Evolutionary conservation across 176 grass and related monocot species (phyloP).

Genomic region (Zizania latifolia): DNA sequence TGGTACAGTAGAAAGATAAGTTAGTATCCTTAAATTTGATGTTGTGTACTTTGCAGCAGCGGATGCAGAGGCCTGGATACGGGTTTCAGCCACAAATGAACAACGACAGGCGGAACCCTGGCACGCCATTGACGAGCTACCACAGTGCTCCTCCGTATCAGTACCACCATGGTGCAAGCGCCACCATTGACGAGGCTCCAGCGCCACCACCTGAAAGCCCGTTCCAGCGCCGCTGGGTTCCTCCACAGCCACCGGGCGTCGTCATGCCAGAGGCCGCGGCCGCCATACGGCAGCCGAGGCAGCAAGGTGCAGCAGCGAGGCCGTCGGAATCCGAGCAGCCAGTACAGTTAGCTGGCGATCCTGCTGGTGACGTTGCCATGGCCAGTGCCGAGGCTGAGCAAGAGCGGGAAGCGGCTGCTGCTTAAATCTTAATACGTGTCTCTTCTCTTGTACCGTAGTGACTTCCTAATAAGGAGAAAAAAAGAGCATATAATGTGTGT

Average conservation of each 20-base stretch:
- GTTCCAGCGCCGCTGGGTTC: constrained; percentile 57
- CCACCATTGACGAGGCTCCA: background rate
- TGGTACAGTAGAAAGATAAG: background rate
- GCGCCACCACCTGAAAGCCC: constrained; percentile 10
- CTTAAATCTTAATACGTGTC: too few relatives aligned
- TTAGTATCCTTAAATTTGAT: background rate
- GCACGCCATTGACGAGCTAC: constrained; percentile 12
- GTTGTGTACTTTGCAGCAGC: constrained; percentile 31
- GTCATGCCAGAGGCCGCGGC: constrained; percentile 56
- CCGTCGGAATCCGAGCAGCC: background rate
- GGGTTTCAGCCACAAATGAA: constrained; percentile 41
- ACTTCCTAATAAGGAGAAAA: background rate
- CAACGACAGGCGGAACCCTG: constrained; percentile 37
- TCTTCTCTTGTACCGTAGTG: background rate
- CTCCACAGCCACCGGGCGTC: constrained; percentile 50
- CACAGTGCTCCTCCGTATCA: constrained; percentile 25
- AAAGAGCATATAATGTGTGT: background rate
- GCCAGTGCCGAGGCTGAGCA: background rate
- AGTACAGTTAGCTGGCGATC: background rate
- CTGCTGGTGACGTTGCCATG: background rate
- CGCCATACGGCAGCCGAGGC: constrained; percentile 63
- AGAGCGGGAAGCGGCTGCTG: background rate
- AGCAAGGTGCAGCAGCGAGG: background rate
- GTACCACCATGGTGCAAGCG: background rate
- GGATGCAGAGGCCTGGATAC: constrained; percentile 38